A percentile compares a stretch with the other conserved stretches of the same genome.
Conservation (phyloP, 2,329 filamentous ascomycete species). For the Xylaria sp. region DNA sequence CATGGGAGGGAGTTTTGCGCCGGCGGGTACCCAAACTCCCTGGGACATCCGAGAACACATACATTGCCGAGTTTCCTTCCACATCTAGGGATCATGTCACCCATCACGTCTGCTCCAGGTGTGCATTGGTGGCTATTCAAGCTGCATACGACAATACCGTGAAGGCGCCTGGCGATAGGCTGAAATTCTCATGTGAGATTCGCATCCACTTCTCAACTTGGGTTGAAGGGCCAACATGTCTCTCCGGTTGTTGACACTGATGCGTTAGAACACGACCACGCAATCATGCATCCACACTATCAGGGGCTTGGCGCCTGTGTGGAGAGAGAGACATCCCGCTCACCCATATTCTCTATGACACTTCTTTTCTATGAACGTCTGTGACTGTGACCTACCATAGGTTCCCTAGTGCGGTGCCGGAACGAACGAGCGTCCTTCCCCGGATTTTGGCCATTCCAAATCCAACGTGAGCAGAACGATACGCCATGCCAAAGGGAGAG, state of each 20-base stretch:
- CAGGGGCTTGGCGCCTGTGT: slow-evolving; percentile 37
- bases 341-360: slow-evolving; percentile 16
- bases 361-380: slow-evolving; percentile 18
- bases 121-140: slow-evolving; percentile 29
- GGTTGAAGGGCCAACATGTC: slow-evolving; percentile 22
- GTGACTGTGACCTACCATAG: slow-evolving; percentile 16
- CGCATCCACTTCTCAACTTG: slow-evolving; percentile 28
- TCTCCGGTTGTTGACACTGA: slow-evolving; percentile 26
- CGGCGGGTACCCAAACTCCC: slow-evolving; percentile 23
- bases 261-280: slow-evolving; percentile 32
- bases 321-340: slow-evolving; percentile 34
- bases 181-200: slow-evolving; percentile 31
- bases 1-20: slow-evolving; percentile 22
- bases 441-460: slow-evolving; percentile 20
- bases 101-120: slow-evolving; percentile 25
- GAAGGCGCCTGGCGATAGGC: slow-evolving; percentile 33
- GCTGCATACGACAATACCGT: slow-evolving; percentile 33
- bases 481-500: slow-evolving; percentile 21
- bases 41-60: slow-evolving; percentile 22
- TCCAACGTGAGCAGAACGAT: slow-evolving; percentile 24
- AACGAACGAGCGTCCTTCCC: slow-evolving; percentile 14
- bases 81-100: slow-evolving; percentile 33
- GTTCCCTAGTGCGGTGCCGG: slow-evolving; percentile 30
- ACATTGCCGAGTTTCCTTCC: slow-evolving; percentile 29
- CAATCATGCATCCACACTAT: slow-evolving; percentile 37